Percentiles rank a stretch among this genome's conserved stretches.
Conservation (phyloP, 202 grass and related monocot genomes). For the Dendrocalamus latiflorus region DNA sequence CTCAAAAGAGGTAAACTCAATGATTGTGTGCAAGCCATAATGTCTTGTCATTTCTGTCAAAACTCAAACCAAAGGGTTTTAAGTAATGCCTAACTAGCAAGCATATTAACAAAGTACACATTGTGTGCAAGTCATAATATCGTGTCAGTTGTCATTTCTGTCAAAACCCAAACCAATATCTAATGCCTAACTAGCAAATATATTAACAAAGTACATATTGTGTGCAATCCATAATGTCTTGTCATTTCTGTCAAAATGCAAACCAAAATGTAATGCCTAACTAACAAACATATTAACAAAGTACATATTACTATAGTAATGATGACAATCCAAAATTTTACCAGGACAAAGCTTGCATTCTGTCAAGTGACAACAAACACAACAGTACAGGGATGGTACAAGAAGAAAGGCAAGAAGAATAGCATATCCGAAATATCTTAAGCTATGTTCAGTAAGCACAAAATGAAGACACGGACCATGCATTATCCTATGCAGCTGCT, state of each 20-base stretch:
- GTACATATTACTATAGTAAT: too few relatives aligned
- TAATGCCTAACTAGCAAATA: not conserved
- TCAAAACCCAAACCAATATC: too few relatives aligned
- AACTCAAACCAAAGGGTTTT: not conserved
- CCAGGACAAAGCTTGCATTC: too few relatives aligned
- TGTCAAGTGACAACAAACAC: too few relatives aligned
- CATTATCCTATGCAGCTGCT: conserved; percentile 13
- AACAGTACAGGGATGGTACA: too few relatives aligned
- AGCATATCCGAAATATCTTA: too few relatives aligned
- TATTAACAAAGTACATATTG: not conserved
- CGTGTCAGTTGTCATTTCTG: not conserved
- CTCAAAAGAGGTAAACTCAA: too few relatives aligned
- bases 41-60: not conserved
- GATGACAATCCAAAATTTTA: too few relatives aligned
- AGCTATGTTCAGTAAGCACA: too few relatives aligned
- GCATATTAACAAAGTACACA: not conserved
- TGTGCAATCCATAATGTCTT: not conserved
- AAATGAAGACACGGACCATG: not conserved
- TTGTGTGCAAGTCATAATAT: not conserved
- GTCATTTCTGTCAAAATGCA: not conserved
- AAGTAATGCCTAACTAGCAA: not conserved
- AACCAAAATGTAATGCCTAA: not conserved
- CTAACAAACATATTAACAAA: not conserved
- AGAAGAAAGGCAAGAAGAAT: too few relatives aligned
- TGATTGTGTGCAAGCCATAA: not conserved